Evolutionary conservation across 179 eudicot species (phyloP).

Genomic region (Beta lomatogona): DNA sequence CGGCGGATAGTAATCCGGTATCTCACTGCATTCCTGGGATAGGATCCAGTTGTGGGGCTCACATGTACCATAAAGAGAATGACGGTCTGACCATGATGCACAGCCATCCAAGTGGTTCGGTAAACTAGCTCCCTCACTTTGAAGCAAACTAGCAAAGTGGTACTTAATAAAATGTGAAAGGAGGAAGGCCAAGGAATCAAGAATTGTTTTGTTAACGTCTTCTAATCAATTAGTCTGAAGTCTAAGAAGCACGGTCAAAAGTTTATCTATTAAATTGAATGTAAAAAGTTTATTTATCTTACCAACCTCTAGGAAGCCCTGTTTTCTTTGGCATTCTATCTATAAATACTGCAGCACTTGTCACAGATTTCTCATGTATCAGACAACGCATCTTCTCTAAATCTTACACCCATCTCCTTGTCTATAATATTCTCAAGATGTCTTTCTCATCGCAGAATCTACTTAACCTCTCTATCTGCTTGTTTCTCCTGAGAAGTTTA

Average conservation of each 20-base stretch:
- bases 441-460: conserved; percentile 22
- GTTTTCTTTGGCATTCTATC: conserved; percentile 22
- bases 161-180: conserved; percentile 8
- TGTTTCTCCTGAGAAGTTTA: conserved; percentile 32
- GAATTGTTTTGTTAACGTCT: neutral
- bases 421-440: conserved; percentile 31
- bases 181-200: conserved; percentile 14
- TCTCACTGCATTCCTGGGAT: too few relatives aligned
- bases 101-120: neutral
- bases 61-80: too few relatives aligned
- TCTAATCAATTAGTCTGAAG: conserved; percentile 18
- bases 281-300: conserved; percentile 24
- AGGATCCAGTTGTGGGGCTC: too few relatives aligned
- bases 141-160: conserved; percentile 2
- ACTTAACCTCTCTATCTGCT: conserved; percentile 16
- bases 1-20: too few relatives aligned
- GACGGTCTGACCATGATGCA: neutral
- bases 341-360: conserved; percentile 39
- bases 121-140: neutral
- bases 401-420: conserved; percentile 14
- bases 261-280: neutral
- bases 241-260: conserved; percentile 31
- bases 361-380: conserved; percentile 29
- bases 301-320: conserved; percentile 18
- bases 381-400: conserved; percentile 15